Conservation (phyloP, 495 filamentous ascomycete species). For the Penicillium dipodomyicola region DNA sequence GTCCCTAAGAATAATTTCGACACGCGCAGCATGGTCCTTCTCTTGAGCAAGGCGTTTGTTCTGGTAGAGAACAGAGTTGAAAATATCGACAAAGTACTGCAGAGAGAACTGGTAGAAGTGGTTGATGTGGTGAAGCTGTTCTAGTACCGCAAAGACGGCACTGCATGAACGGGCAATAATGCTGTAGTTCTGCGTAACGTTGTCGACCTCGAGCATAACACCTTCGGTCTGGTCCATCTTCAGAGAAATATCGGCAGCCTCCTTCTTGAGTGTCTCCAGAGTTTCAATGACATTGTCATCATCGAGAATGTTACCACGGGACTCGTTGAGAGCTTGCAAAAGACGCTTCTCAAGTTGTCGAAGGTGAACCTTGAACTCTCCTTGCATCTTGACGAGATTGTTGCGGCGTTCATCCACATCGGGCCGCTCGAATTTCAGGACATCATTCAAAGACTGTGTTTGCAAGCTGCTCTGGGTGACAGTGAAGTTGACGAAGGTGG, state of each 20-base stretch:
- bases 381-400: constrained; percentile 96
- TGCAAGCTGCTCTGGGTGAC: constrained; percentile 98
- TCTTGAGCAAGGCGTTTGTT: constrained; percentile 72
- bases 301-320: constrained; percentile 95
- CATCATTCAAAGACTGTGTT: constrained; percentile 94
- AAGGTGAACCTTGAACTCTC: constrained; percentile 96
- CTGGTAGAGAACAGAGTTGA: constrained; percentile 82
- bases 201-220: constrained; percentile 96
- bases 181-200: constrained; percentile 88
- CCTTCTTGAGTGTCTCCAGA: constrained; percentile 94
- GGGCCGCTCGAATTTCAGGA: constrained; percentile 92
- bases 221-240: constrained; percentile 97
- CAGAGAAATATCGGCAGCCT: constrained; percentile 89
- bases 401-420: constrained; percentile 97
- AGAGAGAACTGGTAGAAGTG: constrained; percentile 99
- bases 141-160: constrained; percentile 92
- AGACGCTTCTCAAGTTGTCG: constrained; percentile 94
- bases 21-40: constrained; percentile 69
- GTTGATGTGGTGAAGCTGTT: constrained; percentile 96
- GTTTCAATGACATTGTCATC: constrained; percentile 98
- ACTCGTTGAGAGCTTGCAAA: constrained; percentile 93
- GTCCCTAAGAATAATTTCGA: constrained; percentile 83
- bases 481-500: constrained; percentile 99
- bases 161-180: constrained; percentile 92
- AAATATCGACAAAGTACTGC: constrained; percentile 96